Base-by-base conservation (phyloP, 192 early-diverging fungal species). In the Geosiphon pyriformis region DNA sequence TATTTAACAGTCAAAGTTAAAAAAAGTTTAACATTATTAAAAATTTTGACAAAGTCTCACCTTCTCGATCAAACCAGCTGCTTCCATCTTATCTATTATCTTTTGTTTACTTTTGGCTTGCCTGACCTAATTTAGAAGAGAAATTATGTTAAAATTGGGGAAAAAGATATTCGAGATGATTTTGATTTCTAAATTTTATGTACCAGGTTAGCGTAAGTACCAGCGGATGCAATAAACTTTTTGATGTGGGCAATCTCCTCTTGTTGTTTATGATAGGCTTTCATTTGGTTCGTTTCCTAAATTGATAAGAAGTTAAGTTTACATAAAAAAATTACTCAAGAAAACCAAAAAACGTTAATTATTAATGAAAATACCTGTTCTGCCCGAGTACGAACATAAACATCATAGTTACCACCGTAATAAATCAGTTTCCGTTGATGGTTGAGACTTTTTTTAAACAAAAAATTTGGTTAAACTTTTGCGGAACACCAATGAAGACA, bases 31-130 rank as follows among this genome's bases (percentile, higher is more conserved):
- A 10, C 15, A 42, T 42, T 42, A 10, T 15, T 42, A 42, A 42
- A 6, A 42, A 42, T 42, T 42, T 42, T 6, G 37, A 42, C 6
- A 42, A 42, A 42, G 15, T 15, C 7, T 42, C 15, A 96, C 92
- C 82, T 96, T 94, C 70, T 99, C 96, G 54, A 99, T 87, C 58
- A 99, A 80, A 70, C 96, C 96, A 67, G 88, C 96, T 66, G 94
- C 96, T 80, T 95, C 92, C 96, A 99, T 99, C 83, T 99, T 99
- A 83, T 99, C 96, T 49, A 99, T 88, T 77, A 97, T 99, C 90
- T 99, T 99, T 74, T 96, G 96, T 76, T 94, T 91, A 34, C 92
- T 94, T 84, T 99, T 97, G 59, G 96, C 96, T 81, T 99, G 96
- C 54, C 91, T 83, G 56, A 77, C 76, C 64, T 58, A 33, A 30